Evolutionary conservation across 2,329 filamentous ascomycete genomes (phyloP).

Genomic region (Lachnellula hyalina): DNA sequence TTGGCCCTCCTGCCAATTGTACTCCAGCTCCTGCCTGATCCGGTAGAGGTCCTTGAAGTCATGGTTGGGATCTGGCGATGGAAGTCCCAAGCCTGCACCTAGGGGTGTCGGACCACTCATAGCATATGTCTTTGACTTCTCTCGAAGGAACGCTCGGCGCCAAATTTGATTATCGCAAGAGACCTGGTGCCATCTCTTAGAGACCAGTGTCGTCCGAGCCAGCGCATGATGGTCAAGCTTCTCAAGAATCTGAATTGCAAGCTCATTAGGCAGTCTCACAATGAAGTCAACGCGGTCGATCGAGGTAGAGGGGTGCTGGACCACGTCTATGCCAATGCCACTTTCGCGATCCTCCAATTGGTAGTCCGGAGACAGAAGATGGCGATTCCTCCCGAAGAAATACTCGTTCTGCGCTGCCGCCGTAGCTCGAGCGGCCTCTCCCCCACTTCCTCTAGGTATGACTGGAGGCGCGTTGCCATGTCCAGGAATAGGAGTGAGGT

Average conservation of each 20-base stretch:
- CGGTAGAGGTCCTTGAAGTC: conserved; percentile 85
- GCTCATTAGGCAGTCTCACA: conserved; percentile 48
- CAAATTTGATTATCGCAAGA: conserved; percentile 54
- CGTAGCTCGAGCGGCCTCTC: conserved; percentile 54
- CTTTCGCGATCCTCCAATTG: conserved; percentile 53
- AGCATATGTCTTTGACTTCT: conserved; percentile 56
- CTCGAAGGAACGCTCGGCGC: conserved; percentile 57
- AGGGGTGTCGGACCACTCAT: conserved; percentile 48
- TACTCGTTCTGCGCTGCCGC: conserved; percentile 55
- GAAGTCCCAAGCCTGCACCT: conserved; percentile 53
- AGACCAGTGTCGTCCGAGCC: conserved; percentile 45
- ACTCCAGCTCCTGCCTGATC: conserved; percentile 68
- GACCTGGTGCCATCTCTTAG: conserved; percentile 43
- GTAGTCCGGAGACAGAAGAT: conserved; percentile 37
- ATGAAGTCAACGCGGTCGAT: conserved; percentile 57
- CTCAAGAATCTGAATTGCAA: conserved; percentile 54
- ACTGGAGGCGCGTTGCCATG: conserved; percentile 50
- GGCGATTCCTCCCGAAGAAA: conserved; percentile 28
- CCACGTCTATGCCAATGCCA: conserved; percentile 56
- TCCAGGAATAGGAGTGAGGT: conserved; percentile 25
- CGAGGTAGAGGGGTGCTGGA: conserved; percentile 32
- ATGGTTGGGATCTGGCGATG: conserved; percentile 52
- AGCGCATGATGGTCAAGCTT: conserved; percentile 50
- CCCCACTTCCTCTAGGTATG: conserved; percentile 54
- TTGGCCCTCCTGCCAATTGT: conserved; percentile 73